Conservation (phyloP, 352 stramenopile species). For the Globisporangium solare region DNA sequence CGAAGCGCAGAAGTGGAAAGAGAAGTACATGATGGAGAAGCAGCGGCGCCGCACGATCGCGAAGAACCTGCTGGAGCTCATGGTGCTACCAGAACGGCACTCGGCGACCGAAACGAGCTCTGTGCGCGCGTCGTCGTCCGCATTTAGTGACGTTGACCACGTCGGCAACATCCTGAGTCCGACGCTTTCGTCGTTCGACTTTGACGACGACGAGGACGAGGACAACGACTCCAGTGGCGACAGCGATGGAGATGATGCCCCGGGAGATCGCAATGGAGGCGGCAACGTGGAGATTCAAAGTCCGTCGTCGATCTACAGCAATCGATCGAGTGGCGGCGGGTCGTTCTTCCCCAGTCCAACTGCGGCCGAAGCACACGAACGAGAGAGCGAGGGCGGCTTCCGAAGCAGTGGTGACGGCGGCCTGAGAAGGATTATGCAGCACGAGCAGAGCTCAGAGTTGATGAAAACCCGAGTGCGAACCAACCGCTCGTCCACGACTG, state of each 20-base stretch:
- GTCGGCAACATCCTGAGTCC: conserved; percentile 68
- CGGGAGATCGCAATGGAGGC: not conserved
- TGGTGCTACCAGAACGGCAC: conserved; percentile 32
- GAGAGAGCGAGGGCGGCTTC: not conserved
- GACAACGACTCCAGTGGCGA: conserved; percentile 12
- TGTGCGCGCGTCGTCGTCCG: conserved; percentile 31
- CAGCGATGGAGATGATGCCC: not conserved
- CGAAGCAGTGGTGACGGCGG: no score
- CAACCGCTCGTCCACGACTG: conserved; percentile 56
- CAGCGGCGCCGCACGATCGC: conserved; percentile 58
- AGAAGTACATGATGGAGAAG: conserved; percentile 76
- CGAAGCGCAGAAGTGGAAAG: conserved; percentile 72
- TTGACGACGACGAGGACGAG: conserved; percentile 62
- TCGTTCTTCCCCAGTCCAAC: not conserved
- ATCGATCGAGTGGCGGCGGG: not conserved
- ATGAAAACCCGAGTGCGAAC: conserved; percentile 24
- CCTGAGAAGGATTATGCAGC: not conserved
- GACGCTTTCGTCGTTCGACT: conserved; percentile 83
- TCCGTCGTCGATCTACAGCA: not conserved
- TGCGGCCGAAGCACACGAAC: not conserved
- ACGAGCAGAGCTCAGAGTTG: conserved; percentile 29
- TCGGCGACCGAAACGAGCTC: conserved; percentile 15
- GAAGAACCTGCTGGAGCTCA: conserved; percentile 61
- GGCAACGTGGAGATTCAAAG: not conserved
- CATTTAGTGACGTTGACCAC: conserved; percentile 46